phyloP scores from a whole-genome alignment of 2,329 filamentous ascomycete species.

The Didymella segeticola region DNA sequence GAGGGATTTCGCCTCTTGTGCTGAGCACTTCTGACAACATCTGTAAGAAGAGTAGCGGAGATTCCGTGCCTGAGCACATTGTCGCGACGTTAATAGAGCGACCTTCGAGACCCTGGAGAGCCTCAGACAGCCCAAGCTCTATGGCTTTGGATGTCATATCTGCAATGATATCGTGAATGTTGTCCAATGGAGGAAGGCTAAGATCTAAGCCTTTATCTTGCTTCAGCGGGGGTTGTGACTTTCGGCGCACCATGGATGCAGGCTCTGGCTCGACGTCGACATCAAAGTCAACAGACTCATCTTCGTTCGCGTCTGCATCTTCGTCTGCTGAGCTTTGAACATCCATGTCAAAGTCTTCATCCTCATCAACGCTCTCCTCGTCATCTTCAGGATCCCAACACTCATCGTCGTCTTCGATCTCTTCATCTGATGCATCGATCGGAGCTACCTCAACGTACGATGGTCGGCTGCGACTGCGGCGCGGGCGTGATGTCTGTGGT shows the following conservation, averaged over 20 bases:
- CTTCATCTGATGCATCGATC: constrained; percentile 11
- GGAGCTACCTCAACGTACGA: constrained; percentile 21
- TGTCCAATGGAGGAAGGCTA: constrained; percentile 54
- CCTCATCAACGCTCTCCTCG: constrained; percentile 1
- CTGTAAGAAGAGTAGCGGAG: constrained; percentile 70
- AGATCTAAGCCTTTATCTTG: constrained; percentile 37
- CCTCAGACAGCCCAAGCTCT: constrained; percentile 41
- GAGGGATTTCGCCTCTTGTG: constrained; percentile 7
- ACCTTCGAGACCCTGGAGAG: constrained; percentile 44
- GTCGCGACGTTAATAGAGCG: constrained; percentile 66
- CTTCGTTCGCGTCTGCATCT: not conserved
- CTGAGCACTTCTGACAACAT: constrained; percentile 54
- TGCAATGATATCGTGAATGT: constrained; percentile 58
- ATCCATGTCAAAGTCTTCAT: constrained; percentile 3
- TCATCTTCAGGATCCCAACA: not conserved
- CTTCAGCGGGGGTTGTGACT: not conserved
- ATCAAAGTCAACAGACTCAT: not conserved
- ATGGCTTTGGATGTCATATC: constrained; percentile 54
- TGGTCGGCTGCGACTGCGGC: constrained; percentile 14
- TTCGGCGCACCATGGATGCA: not conserved
- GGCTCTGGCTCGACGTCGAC: not conserved
- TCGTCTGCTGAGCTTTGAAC: not conserved
- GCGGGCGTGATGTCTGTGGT: constrained; percentile 6
- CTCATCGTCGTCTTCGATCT: constrained; percentile 10
- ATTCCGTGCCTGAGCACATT: constrained; percentile 80